These are phyloP conservation scores for Mangifera indica DNA, from an alignment of 345 rosid species.

Conservation along the genomic window DNA sequence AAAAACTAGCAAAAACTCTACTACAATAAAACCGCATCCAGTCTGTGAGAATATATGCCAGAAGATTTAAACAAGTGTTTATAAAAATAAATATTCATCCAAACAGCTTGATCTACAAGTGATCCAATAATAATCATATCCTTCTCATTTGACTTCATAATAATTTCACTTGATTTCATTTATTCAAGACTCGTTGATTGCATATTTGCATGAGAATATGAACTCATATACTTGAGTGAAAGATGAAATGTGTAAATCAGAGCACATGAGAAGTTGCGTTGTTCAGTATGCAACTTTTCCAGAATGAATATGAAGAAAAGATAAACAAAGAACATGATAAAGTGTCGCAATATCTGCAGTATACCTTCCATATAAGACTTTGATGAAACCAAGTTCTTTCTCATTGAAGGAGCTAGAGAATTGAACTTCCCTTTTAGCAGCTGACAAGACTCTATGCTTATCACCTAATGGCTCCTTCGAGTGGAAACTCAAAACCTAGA, in stretches of 20 bases:
- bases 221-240: neutral
- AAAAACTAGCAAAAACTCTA: neutral
- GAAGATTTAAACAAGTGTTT: neutral
- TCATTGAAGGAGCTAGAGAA: slow-evolving; percentile 27
- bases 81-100: no score
- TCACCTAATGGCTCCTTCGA: slow-evolving; percentile 26
- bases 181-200: neutral
- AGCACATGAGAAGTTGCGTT: neutral
- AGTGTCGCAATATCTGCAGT: slow-evolving; percentile 6
- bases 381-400: slow-evolving; percentile 55
- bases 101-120: neutral
- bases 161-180: no score
- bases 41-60: neutral
- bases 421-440: slow-evolving; percentile 35
- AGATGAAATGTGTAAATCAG: neutral
- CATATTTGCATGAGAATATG: neutral
- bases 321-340: neutral
- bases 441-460: slow-evolving; percentile 26
- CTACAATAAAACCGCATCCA: neutral
- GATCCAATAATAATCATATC: neutral
- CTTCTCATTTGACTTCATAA: neutral
- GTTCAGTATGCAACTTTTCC: neutral
- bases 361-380: slow-evolving; percentile 78
- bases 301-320: neutral
- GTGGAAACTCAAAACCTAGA: slow-evolving; percentile 63